Conservation (phyloP, 2,329 filamentous ascomycete species). For the Neoscytalidium dimidiatum region DNA sequence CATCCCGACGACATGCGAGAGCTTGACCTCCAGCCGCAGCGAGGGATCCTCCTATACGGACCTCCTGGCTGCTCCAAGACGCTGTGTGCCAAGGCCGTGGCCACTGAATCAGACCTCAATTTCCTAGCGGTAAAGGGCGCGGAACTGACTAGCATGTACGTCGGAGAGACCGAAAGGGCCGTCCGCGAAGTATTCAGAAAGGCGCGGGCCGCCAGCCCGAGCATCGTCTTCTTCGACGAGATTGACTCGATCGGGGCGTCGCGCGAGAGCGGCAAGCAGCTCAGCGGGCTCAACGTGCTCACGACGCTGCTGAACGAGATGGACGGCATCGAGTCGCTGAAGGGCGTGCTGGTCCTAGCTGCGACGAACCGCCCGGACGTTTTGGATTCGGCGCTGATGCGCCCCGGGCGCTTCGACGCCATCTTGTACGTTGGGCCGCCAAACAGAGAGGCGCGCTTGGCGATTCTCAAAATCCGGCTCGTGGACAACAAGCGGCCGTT, state of each 20-base stretch:
- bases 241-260: slow-evolving; percentile 80
- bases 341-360: slow-evolving; percentile 82
- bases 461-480: slow-evolving; percentile 67
- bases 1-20: slow-evolving; percentile 53
- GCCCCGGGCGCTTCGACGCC: slow-evolving; percentile 82
- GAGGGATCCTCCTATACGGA: slow-evolving; percentile 85
- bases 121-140: slow-evolving; percentile 94
- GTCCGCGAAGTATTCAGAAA: slow-evolving; percentile 84
- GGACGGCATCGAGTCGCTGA: slow-evolving; percentile 86
- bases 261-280: slow-evolving; percentile 53
- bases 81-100: slow-evolving; percentile 84
- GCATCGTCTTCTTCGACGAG: slow-evolving; percentile 96
- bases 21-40: slow-evolving; percentile 63
- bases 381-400: slow-evolving; percentile 81
- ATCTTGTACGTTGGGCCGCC: slow-evolving; percentile 86
- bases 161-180: slow-evolving; percentile 87
- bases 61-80: slow-evolving; percentile 96
- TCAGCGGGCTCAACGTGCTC: slow-evolving; percentile 73
- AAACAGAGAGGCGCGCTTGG: slow-evolving; percentile 68
- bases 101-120: slow-evolving; percentile 87
- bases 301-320: slow-evolving; percentile 91
- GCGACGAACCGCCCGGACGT: slow-evolving; percentile 89
- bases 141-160: slow-evolving; percentile 94
- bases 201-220: slow-evolving; percentile 80
- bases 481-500: slow-evolving; percentile 54